Conservation (phyloP, 257 asterid species). For the Gentiana dahurica region DNA sequence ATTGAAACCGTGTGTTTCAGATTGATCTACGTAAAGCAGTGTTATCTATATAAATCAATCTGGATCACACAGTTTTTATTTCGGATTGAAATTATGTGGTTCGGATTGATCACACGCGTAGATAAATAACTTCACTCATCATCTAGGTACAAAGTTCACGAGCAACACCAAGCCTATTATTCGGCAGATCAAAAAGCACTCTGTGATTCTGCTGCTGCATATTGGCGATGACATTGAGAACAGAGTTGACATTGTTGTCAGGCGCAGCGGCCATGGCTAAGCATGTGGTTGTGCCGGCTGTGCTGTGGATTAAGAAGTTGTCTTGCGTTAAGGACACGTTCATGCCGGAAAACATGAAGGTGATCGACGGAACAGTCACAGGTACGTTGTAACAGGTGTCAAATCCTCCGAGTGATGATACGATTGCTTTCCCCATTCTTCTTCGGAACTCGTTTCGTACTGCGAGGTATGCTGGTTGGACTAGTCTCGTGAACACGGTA, state of each 20-base stretch:
- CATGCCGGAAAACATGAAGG: slow-evolving; percentile 75
- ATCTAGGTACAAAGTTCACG: slow-evolving; percentile 40
- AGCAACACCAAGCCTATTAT: slow-evolving; percentile 61
- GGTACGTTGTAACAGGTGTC: slow-evolving; percentile 83
- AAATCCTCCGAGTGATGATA: slow-evolving; percentile 73
- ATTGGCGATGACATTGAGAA: slow-evolving; percentile 68
- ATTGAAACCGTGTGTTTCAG: too few species aligned
- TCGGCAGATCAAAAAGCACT: slow-evolving; percentile 56
- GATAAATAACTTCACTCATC: too few species aligned
- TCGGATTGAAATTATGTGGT: too few species aligned
- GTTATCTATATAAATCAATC: too few species aligned
- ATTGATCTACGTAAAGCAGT: too few species aligned
- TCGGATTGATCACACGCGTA: too few species aligned
- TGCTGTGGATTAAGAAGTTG: slow-evolving; percentile 69
- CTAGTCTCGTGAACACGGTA: slow-evolving; percentile 63
- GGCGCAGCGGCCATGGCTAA: slow-evolving; percentile 70
- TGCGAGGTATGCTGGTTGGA: slow-evolving; percentile 63
- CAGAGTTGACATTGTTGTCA: slow-evolving; percentile 50
- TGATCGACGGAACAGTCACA: slow-evolving; percentile 49
- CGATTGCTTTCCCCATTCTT: slow-evolving; percentile 48
- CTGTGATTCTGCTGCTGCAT: slow-evolving; percentile 88
- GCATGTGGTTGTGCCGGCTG: slow-evolving; percentile 56
- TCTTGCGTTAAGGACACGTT: slow-evolving; percentile 71
- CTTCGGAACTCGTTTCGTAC: slow-evolving; percentile 73
- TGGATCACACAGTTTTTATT: too few species aligned